These are phyloP conservation scores for Trichosanthes cucumerina DNA, from an alignment of 306 rosid genomes.

Conservation along the genomic window DNA sequence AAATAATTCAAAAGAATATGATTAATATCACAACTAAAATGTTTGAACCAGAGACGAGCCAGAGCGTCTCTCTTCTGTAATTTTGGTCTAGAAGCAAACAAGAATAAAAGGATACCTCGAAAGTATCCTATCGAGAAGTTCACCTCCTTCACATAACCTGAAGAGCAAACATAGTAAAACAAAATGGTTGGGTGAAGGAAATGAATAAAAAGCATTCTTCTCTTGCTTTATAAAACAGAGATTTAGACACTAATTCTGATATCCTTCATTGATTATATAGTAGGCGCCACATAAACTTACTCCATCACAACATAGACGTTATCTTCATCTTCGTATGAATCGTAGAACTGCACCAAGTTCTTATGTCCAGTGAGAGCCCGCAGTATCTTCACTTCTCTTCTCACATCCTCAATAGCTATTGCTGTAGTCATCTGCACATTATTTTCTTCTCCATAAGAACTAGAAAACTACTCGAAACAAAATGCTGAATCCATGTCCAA, in stretches of 20 bases:
- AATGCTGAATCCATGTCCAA: background rate
- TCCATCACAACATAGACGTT: slow-evolving; percentile 84
- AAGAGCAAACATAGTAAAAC: slow-evolving; percentile 18
- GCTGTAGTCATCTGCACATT: slow-evolving; percentile 81
- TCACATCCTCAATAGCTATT: slow-evolving; percentile 80
- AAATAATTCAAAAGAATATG: slow-evolving; percentile 13
- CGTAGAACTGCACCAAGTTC: slow-evolving; percentile 81
- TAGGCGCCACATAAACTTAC: slow-evolving; percentile 42
- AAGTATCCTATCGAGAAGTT: slow-evolving; percentile 80
- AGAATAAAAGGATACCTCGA: slow-evolving; percentile 47
- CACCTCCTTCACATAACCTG: slow-evolving; percentile 96
- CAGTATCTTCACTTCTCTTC: slow-evolving; percentile 87
- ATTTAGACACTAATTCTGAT: background rate
- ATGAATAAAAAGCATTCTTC: background rate
- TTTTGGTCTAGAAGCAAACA: background rate
- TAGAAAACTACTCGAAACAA: background rate
- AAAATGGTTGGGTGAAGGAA: background rate
- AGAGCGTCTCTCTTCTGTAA: background rate
- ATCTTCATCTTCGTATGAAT: slow-evolving; percentile 78
- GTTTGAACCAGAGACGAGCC: background rate
- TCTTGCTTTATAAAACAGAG: background rate
- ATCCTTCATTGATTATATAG: background rate
- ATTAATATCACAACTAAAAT: background rate
- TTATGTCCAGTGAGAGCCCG: slow-evolving; percentile 68
- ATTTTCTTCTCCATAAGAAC: slow-evolving; percentile 2